Percentiles rank a stretch among this genome's conserved stretches.
These are phyloP conservation scores for Cucumis hystrix DNA, from an alignment of 306 rosid genomes.

Conservation along the genomic window DNA sequence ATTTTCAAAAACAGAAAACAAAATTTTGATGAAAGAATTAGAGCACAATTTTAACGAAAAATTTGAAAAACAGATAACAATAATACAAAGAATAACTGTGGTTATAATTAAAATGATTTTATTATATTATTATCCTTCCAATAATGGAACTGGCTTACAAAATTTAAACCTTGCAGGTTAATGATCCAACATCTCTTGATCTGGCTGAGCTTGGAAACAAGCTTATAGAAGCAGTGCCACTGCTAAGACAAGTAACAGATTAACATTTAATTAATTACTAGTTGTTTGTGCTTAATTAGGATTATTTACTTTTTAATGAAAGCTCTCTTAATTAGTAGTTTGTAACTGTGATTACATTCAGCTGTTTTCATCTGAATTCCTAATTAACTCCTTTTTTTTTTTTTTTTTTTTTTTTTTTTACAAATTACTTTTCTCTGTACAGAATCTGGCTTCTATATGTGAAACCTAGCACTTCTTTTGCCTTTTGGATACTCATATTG, in stretches of 20 bases:
- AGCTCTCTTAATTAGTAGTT: neutral
- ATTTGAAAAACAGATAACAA: neutral
- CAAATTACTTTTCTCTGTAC: neutral
- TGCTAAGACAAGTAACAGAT: slow-evolving; percentile 3
- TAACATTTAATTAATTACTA: neutral
- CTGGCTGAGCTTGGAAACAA: slow-evolving; percentile 22
- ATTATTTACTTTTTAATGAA: neutral
- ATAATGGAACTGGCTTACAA: neutral
- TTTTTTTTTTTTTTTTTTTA: neutral
- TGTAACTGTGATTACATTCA: neutral
- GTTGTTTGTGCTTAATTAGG: neutral
- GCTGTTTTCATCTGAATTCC: neutral
- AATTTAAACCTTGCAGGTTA: slow-evolving; percentile 22
- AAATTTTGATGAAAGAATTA: too few species aligned
- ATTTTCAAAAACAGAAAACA: neutral
- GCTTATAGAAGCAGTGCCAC: slow-evolving; percentile 20
- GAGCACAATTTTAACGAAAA: neutral
- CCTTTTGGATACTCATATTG: neutral
- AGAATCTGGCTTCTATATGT: neutral
- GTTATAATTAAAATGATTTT: too few species aligned
- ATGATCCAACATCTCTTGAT: slow-evolving; percentile 17
- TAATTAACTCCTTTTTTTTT: neutral
- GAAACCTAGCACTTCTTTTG: neutral
- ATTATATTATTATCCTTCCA: too few species aligned
- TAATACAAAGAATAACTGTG: too few species aligned